Base-by-base conservation (phyloP, 805 yeast species). In the Saturnispora galanensis region DNA sequence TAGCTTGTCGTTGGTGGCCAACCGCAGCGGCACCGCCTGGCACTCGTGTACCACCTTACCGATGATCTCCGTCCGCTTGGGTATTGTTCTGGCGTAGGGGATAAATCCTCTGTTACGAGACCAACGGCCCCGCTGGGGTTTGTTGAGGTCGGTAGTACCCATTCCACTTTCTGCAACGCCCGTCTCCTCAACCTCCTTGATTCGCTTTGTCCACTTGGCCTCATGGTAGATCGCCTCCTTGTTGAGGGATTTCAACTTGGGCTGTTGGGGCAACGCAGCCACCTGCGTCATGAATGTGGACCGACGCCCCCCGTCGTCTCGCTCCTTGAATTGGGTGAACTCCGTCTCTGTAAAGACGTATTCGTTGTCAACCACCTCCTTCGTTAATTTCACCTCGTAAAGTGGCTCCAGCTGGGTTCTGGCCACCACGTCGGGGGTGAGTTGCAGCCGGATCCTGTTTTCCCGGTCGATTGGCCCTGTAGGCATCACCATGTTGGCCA, bases 41-140 rank as follows among this genome's bases (percentile, higher is more conserved):
- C 97, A 89, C 59, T 93, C 98, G 60, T 93, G 97, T 46, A 81
- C 84, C 28, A 90, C 81, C 32, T 88, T 85, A 33, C 98, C 98
- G 10, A 78, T 74, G 31, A 93, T 64, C 2, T 88, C 75, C 0
- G 98, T 89, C 55, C 85, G 84, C 58, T 79, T 88, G 0, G 96
- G 95, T 45, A 87, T 85, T 1, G 95, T 84, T 61, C 81, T 84
- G 10, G 86, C 89, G 60, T 77, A 85, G 10, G 95, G 95, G n/a
- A 81, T 73, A 49, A 69, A 75, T 13, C 39, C 45, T 8, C 45
- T 35, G 17, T 31, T 35, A 13, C 42, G 39, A 35, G 40, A 40
- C 31, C 46, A 41, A 15, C 47, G 39, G 2, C 44, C 35, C 40
- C 51, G 48, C n/a, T 29, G 21, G n/a, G 30, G 13, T 5, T 40